Percentiles rank a stretch among this genome's conserved stretches.
Conservation (phyloP, 2,329 filamentous ascomycete genomes). For the Ascochyta fabae region DNA sequence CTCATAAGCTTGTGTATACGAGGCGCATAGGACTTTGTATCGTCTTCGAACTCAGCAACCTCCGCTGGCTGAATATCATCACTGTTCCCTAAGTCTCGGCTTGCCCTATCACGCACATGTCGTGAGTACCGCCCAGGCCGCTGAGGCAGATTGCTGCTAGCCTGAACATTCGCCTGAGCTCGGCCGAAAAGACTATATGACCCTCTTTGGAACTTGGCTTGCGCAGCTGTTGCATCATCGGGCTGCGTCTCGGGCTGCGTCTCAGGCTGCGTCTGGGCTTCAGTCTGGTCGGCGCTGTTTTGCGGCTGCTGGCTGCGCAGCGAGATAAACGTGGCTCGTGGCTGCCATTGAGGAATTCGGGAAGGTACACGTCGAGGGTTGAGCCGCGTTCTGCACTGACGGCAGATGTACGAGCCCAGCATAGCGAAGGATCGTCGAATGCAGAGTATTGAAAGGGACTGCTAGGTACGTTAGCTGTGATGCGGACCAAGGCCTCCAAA, state of each 20-base stretch:
- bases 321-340: constrained; percentile 43
- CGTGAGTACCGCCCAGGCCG: constrained; percentile 28
- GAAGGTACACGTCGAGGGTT: constrained; percentile 13
- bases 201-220: neutral
- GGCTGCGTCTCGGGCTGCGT: constrained; percentile 3
- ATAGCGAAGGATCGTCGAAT: constrained; percentile 25
- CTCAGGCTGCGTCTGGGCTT: constrained; percentile 11
- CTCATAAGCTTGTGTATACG: constrained; percentile 15
- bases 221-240: neutral
- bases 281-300: constrained; percentile 16
- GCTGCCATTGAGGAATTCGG: constrained; percentile 36
- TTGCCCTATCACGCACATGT: constrained; percentile 6
- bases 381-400: constrained; percentile 39
- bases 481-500: neutral
- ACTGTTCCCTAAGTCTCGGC: neutral
- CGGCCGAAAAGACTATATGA: constrained; percentile 13
- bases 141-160: neutral
- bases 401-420: constrained; percentile 44
- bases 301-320: constrained; percentile 23
- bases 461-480: constrained; percentile 5
- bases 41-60: neutral
- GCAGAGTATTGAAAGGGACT: constrained; percentile 3
- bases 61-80: neutral
- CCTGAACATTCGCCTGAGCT: neutral
- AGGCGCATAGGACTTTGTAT: neutral